Evolutionary conservation across 1,139 yeast species (phyloP), one percentile per base, ranked within the genome.

Genomic region (Saccharomyces hybrid): DNA sequence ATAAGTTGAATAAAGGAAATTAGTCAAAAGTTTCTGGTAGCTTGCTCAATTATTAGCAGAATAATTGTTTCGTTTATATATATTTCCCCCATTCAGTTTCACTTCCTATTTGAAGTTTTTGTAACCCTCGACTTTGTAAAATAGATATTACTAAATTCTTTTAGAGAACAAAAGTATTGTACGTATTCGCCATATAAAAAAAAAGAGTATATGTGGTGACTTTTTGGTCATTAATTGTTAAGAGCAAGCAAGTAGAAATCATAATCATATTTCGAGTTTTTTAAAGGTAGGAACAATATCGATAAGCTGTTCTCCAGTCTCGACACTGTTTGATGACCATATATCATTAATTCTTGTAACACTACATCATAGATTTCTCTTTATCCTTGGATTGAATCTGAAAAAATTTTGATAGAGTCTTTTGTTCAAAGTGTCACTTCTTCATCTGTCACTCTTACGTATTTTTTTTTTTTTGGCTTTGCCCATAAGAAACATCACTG

Each of bases 1-100:
- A 61, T 65, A 63, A 50, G 48, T 29, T 46, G 38, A 32, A 23
- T 38, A 38, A 38, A 38, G 32, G 48, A 28, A 14, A 46, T 13
- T 23, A 28, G 32, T 28, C 32, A 28, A 14, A 38, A 20, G 44
- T 38, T 9, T 20, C 44, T 20, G 20, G 13, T 38, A 38, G 44
- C 16, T 38, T 11, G 20, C 20, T 38, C 25, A 11, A 38, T 20
- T 38, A 38, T 20, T 38, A 46, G 11, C 48, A 46, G 23, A 23
- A 14, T 23, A 23, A 47, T 47, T 26, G 31, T 26, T 27, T 46
- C 23, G 48, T 46, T 46, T 27, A 26, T 25, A 46, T 26, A 46
- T 27, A 46, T 46, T 46, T 46, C 48, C 47, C 47, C 48, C 48
- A 26, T 27, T 26, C 48, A 46, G 28, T 14, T 27, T 48, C 26